Evolutionary conservation across 495 filamentous ascomycete genomes (phyloP).

Genomic region (Neurospora sp.): DNA sequence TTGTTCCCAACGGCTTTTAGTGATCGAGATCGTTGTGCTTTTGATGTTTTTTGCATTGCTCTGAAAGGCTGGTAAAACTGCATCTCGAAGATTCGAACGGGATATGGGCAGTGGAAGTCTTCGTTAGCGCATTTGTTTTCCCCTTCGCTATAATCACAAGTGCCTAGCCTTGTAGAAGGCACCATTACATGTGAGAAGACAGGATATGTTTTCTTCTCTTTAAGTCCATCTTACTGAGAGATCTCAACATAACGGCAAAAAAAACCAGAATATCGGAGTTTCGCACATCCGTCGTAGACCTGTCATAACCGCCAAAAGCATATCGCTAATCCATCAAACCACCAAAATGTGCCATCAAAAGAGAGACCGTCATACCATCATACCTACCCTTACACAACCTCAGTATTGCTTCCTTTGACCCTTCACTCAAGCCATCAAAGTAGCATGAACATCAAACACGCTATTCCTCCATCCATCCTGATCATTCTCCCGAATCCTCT

Average conservation of each 20-base stretch:
- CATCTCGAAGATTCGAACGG: not conserved
- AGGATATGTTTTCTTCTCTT: not conserved
- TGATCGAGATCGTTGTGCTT: not conserved
- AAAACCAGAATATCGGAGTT: not conserved
- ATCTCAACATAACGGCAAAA: not conserved
- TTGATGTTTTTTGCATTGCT: not conserved
- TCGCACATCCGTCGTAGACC: not conserved
- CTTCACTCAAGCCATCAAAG: conserved; percentile 6
- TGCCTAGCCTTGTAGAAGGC: not conserved
- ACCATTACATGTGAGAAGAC: not conserved
- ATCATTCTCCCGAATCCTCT: conserved; percentile 48
- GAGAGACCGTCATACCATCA: not conserved
- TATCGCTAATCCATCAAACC: not conserved
- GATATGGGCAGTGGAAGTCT: not conserved
- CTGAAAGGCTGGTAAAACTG: not conserved
- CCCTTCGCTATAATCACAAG: not conserved
- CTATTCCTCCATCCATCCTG: conserved; percentile 78
- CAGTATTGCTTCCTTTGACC: not conserved
- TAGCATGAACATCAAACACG: conserved; percentile 62
- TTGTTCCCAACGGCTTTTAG: not conserved
- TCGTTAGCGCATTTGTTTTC: not conserved
- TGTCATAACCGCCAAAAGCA: not conserved
- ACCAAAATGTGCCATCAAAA: not conserved
- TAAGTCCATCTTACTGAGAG: not conserved
- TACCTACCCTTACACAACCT: not conserved